A percentile compares a stretch with the other conserved stretches of the same genome.
Evolutionary conservation across 768 basidiomycete genomes (phyloP).

Genomic region (Amyloporia xantha): DNA sequence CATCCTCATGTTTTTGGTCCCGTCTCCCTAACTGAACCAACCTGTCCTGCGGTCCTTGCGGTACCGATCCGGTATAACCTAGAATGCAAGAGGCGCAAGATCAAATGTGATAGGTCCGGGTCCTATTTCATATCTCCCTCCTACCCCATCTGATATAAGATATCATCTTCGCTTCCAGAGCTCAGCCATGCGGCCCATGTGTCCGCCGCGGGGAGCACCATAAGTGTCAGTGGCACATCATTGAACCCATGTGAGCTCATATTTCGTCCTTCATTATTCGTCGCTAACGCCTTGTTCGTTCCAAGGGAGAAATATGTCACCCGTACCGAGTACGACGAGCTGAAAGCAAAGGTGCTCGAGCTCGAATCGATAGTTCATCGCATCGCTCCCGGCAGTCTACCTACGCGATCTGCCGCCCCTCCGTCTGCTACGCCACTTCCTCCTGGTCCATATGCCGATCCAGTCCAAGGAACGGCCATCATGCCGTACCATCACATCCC

Average conservation of each 20-base stretch:
- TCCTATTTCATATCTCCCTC: constrained; percentile 11
- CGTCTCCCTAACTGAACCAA: neutral
- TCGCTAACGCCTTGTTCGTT: neutral
- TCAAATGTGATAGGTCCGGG: constrained; percentile 77
- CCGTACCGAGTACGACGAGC: constrained; percentile 68
- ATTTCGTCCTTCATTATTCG: constrained; percentile 6
- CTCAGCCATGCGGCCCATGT: constrained; percentile 79
- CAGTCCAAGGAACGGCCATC: constrained; percentile 17
- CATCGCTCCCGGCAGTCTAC: constrained; percentile 19
- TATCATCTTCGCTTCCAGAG: constrained; percentile 36
- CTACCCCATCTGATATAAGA: constrained; percentile 11
- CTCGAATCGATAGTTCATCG: constrained; percentile 49
- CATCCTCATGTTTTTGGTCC: constrained; percentile 8
- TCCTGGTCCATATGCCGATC: constrained; percentile 15
- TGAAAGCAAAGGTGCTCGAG: constrained; percentile 56
- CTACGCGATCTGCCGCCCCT: constrained; percentile 8
- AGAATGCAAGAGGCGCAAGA: constrained; percentile 87
- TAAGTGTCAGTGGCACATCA: constrained; percentile 78
- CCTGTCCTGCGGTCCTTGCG: constrained; percentile 7
- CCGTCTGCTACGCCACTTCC: constrained; percentile 17
- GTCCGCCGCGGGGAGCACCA: constrained; percentile 71
- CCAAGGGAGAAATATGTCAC: constrained; percentile 76
- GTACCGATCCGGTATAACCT: constrained; percentile 5
- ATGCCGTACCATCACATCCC: constrained; percentile 18
- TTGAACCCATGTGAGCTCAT: constrained; percentile 68